A percentile compares a stretch with the other conserved stretches of the same genome.
Evolutionary conservation across 352 stramenopile genomes (phyloP).

Genomic region (Thalassiosira exigua): DNA sequence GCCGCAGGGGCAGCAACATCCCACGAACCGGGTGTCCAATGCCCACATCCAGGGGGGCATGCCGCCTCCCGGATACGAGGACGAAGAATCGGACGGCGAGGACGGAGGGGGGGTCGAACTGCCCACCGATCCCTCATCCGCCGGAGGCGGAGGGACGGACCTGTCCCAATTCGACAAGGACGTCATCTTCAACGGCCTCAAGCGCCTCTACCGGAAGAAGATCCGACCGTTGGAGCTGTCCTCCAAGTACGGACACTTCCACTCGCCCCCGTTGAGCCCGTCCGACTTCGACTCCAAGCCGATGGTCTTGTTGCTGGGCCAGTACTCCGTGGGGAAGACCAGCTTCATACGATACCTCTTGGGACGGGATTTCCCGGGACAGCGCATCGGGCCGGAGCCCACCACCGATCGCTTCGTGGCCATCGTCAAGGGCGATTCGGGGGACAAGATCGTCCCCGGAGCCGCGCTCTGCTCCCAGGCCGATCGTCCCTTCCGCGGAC

Average conservation of each 20-base stretch:
- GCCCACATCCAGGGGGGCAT: conserved; percentile 11
- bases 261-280: conserved; percentile 74
- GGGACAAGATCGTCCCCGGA: conserved; percentile 93
- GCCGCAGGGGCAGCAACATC: conserved; percentile 24
- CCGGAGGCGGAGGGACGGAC: conserved; percentile 55
- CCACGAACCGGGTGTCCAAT: conserved; percentile 23
- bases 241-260: conserved; percentile 81
- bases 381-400: conserved; percentile 96
- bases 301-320: conserved; percentile 79
- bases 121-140: neutral
- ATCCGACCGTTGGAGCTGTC: conserved; percentile 80
- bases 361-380: conserved; percentile 94
- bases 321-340: conserved; percentile 98
- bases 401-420: conserved; percentile 96
- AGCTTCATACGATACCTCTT: conserved; percentile 97
- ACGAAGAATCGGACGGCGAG: conserved; percentile 2
- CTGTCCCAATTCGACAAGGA: conserved; percentile 81
- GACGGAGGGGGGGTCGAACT: conserved; percentile 17
- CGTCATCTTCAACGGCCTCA: conserved; percentile 77
- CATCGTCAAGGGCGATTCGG: conserved; percentile 91
- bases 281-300: conserved; percentile 82
- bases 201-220: conserved; percentile 81
- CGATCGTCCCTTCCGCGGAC: conserved; percentile 90
- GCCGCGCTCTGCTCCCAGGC: conserved; percentile 82
- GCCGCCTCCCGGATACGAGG: neutral